Conservation (phyloP, 1,284 basidiomycete genomes). For the Xerocomus minutiporus region DNA sequence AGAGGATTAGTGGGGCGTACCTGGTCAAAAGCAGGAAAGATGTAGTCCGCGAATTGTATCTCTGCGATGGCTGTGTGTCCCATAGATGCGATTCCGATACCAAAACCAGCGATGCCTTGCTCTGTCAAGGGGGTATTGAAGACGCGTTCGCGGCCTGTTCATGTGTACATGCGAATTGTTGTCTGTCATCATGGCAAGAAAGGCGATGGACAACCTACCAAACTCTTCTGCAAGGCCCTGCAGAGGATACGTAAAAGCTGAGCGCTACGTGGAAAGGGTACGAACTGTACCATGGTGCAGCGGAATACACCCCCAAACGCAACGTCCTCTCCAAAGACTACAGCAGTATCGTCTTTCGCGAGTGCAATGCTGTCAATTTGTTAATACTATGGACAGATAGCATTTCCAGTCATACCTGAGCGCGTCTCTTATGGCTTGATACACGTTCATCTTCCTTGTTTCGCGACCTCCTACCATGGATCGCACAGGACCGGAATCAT, state of each 20-base stretch:
- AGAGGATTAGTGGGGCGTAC: conserved; percentile 35
- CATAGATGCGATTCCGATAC: conserved; percentile 88
- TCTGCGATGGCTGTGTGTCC: conserved; percentile 94
- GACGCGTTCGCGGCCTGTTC: conserved; percentile 79
- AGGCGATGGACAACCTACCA: conserved; percentile 43
- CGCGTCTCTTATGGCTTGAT: conserved; percentile 86
- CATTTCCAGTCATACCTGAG: conserved; percentile 53
- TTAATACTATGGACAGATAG: background rate
- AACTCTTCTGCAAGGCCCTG: conserved; percentile 91
- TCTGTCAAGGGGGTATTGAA: conserved; percentile 94
- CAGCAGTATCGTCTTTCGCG: conserved; percentile 79
- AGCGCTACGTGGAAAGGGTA: background rate
- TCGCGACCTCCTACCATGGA: conserved; percentile 70
- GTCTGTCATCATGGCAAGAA: conserved; percentile 1
- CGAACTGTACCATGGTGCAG: conserved; percentile 64
- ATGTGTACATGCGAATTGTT: background rate
- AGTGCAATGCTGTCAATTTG: conserved; percentile 61
- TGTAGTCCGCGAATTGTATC: conserved; percentile 86
- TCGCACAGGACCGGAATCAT: conserved; percentile 38
- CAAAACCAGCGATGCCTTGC: conserved; percentile 94
- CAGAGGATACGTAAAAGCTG: conserved; percentile 7
- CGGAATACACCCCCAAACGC: conserved; percentile 93
- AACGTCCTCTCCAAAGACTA: conserved; percentile 93
- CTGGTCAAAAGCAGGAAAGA: conserved; percentile 90
- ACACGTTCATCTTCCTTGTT: conserved; percentile 87